A percentile compares a stretch with the other conserved stretches of the same genome.
Conservation (phyloP, 306 rosid species). For the Echinosophora koreensis region DNA sequence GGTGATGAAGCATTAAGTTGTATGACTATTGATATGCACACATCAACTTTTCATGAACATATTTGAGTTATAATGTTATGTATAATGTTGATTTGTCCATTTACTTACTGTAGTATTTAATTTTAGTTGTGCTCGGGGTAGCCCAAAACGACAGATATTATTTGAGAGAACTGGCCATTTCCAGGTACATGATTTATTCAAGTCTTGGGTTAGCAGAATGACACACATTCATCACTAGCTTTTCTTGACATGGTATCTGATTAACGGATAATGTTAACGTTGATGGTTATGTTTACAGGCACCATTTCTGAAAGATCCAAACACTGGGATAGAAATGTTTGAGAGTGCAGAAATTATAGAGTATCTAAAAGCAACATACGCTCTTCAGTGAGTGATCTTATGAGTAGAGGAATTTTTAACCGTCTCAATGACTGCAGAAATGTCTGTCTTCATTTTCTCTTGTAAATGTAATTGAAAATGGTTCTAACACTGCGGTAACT, state of each 20-base stretch:
- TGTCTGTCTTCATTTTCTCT: slow-evolving; percentile 10
- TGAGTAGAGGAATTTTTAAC: slow-evolving; percentile 16
- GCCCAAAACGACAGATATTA: slow-evolving; percentile 80
- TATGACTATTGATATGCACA: background rate
- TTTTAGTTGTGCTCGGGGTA: slow-evolving; percentile 92
- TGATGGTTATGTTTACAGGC: slow-evolving; percentile 64
- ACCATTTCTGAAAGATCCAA: slow-evolving; percentile 92
- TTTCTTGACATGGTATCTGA: slow-evolving; percentile 36
- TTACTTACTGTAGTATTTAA: slow-evolving; percentile 44
- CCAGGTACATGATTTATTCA: slow-evolving; percentile 67
- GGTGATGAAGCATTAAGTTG: slow-evolving; percentile 3
- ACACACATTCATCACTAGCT: slow-evolving; percentile 9
- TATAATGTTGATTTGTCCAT: slow-evolving; percentile 5
- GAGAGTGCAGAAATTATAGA: slow-evolving; percentile 96
- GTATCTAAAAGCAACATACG: slow-evolving; percentile 84
- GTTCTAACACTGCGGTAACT: slow-evolving; percentile 11
- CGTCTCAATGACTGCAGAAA: background rate
- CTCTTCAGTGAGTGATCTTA: slow-evolving; percentile 54
- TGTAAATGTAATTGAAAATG: slow-evolving; percentile 14
- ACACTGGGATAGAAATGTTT: slow-evolving; percentile 92
- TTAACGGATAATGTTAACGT: slow-evolving; percentile 20
- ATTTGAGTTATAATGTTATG: background rate
- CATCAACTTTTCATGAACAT: background rate
- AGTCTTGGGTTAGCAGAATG: slow-evolving; percentile 2
- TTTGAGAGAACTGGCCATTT: slow-evolving; percentile 71